These are phyloP conservation scores for Gynandropsis gynandra DNA, from an alignment of 345 rosid species.

Conservation along the genomic window DNA sequence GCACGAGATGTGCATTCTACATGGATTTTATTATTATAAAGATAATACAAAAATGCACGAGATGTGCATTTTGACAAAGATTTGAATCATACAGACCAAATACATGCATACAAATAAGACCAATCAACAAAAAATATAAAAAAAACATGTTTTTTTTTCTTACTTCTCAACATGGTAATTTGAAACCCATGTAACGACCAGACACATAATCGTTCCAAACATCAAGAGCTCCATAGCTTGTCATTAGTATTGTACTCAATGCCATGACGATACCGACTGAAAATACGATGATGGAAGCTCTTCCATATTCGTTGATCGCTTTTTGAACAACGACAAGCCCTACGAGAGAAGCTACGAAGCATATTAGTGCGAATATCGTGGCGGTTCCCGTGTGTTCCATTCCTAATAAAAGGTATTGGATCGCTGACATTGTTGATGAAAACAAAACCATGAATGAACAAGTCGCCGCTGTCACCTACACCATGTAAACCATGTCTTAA, in stretches of 20 bases:
- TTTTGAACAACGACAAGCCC: slow-evolving; percentile 62
- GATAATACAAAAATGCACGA: too few relatives aligned
- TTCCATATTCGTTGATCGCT: slow-evolving; percentile 48
- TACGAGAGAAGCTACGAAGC: slow-evolving; percentile 59
- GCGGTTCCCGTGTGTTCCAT: slow-evolving; percentile 49
- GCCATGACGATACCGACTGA: slow-evolving; percentile 69
- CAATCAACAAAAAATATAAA: slow-evolving; percentile 7
- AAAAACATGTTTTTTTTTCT: slow-evolving; percentile 1
- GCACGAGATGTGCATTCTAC: too few relatives aligned
- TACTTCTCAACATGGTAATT: slow-evolving; percentile 44
- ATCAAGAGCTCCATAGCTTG: slow-evolving; percentile 50
- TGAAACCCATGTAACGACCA: slow-evolving; percentile 63
- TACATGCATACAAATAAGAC: not conserved
- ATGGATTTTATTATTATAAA: too few relatives aligned
- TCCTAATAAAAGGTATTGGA: slow-evolving; percentile 53
- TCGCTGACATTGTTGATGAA: slow-evolving; percentile 30
- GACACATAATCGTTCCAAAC: slow-evolving; percentile 49
- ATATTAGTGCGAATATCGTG: slow-evolving; percentile 40
- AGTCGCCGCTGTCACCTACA: slow-evolving; percentile 67
- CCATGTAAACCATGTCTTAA: not conserved
- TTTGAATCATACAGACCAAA: not conserved
- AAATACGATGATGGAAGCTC: slow-evolving; percentile 89
- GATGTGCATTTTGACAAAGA: too few relatives aligned
- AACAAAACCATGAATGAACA: slow-evolving; percentile 29
- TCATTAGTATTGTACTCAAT: slow-evolving; percentile 57